Conservation (phyloP, 805 yeast species). For the Metschnikowia dekortorum region DNA sequence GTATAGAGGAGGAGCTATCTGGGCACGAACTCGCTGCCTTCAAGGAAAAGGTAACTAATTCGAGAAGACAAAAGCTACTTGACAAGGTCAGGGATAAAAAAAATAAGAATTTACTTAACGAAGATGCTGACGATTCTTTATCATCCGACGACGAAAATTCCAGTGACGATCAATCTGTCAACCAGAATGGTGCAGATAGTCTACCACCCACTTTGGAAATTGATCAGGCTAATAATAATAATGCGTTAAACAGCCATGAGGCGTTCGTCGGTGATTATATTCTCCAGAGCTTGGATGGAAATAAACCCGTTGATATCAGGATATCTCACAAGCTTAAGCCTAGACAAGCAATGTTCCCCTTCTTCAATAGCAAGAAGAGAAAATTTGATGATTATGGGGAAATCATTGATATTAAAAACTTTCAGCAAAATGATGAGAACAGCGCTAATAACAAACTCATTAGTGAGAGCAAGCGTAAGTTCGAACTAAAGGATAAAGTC, state of each 20-base stretch:
- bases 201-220: not conserved
- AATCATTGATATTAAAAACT: conserved; percentile 61
- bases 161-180: conserved; percentile 28
- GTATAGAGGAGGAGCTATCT: conserved; percentile 46
- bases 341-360: conserved; percentile 72
- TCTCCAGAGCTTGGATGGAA: conserved; percentile 35
- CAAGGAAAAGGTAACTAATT: conserved; percentile 40
- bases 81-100: conserved; percentile 41
- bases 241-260: conserved; percentile 38
- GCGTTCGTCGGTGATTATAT: conserved; percentile 37
- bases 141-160: conserved; percentile 26
- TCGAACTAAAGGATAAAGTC: conserved; percentile 29
- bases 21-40: conserved; percentile 50
- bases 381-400: conserved; percentile 88
- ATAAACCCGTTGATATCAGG: conserved; percentile 52
- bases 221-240: conserved; percentile 7
- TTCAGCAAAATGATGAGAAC: conserved; percentile 50
- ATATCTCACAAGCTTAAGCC: conserved; percentile 41
- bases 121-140: conserved; percentile 19
- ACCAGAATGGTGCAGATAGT: not conserved
- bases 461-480: conserved; percentile 35
- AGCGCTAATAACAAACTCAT: conserved; percentile 32
- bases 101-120: conserved; percentile 35
- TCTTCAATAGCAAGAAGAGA: conserved; percentile 42
- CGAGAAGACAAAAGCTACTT: conserved; percentile 39